phyloP scores from a whole-genome alignment of 2,329 filamentous ascomycete species.

The Colletotrichum theobromicola region DNA sequence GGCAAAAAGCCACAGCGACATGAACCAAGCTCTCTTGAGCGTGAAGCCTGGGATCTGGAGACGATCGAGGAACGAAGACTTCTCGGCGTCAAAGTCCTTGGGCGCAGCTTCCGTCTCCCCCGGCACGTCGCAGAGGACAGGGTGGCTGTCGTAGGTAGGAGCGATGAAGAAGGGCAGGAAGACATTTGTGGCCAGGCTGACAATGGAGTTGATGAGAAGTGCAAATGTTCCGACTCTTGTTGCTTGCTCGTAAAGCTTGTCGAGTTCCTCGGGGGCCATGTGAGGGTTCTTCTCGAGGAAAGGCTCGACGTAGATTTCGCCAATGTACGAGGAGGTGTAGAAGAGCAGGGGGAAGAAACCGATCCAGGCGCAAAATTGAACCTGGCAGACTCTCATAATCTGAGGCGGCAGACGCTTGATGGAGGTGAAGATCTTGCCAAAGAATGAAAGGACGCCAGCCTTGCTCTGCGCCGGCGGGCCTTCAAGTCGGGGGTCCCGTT shows the following conservation, averaged over 20 bases:
- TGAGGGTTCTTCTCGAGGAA: constrained; percentile 78
- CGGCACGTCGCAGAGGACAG: constrained; percentile 32
- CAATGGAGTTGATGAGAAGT: constrained; percentile 84
- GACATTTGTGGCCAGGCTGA: constrained; percentile 82
- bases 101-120: constrained; percentile 35
- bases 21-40: constrained; percentile 85
- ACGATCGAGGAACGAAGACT: constrained; percentile 56
- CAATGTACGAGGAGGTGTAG: constrained; percentile 93
- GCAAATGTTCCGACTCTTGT: constrained; percentile 90
- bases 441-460: constrained; percentile 77
- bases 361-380: constrained; percentile 89
- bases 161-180: constrained; percentile 85
- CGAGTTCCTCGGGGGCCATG: constrained; percentile 77
- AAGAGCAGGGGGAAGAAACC: constrained; percentile 96
- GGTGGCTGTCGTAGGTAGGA: constrained; percentile 71
- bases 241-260: constrained; percentile 80
- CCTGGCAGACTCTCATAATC: constrained; percentile 80
- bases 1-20: constrained; percentile 85
- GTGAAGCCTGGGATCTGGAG: constrained; percentile 84
- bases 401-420: constrained; percentile 82
- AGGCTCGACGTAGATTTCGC: constrained; percentile 89
- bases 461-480: constrained; percentile 64
- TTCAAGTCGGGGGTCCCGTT: constrained; percentile 81
- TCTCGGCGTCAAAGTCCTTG: constrained; percentile 36
- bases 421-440: constrained; percentile 76